Conservation (phyloP, 2,329 filamentous ascomycete genomes). For the Alternaria ethzedia region DNA sequence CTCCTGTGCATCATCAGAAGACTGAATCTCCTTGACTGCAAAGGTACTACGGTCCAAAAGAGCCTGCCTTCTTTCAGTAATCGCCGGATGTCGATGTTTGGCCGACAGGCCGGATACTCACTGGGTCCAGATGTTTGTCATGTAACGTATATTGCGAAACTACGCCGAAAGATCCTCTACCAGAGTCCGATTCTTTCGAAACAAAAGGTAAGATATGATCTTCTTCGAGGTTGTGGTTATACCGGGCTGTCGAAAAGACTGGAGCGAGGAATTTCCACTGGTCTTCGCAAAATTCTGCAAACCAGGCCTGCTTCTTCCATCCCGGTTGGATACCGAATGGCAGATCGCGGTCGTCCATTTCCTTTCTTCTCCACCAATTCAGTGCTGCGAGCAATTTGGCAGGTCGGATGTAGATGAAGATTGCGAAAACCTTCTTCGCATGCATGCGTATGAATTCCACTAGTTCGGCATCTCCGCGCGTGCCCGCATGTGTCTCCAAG, state of each 20-base stretch:
- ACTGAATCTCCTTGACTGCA: slow-evolving; percentile 21
- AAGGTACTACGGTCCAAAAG: not conserved
- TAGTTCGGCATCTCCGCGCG: too few species aligned
- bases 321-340: too few species aligned
- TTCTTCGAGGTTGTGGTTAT: not conserved
- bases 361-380: too few species aligned
- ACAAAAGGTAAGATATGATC: slow-evolving; percentile 4
- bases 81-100: too few species aligned
- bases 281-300: not conserved
- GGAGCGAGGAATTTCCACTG: not conserved
- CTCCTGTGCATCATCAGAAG: not conserved
- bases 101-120: too few species aligned
- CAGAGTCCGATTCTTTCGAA: not conserved
- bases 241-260: not conserved
- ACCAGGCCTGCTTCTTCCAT: not conserved
- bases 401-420: too few species aligned
- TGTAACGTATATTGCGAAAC: slow-evolving; percentile 17
- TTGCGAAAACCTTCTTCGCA: too few species aligned
- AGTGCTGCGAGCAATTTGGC: too few species aligned
- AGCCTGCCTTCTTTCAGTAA: too few species aligned
- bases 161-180: slow-evolving; percentile 11
- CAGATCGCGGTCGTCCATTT: too few species aligned
- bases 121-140: slow-evolving; percentile 6
- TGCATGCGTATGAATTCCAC: too few species aligned
- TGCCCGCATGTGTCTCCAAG: too few species aligned